phyloP scores from a whole-genome alignment of 2,329 filamentous ascomycete species.

The Helotiales sp. region DNA sequence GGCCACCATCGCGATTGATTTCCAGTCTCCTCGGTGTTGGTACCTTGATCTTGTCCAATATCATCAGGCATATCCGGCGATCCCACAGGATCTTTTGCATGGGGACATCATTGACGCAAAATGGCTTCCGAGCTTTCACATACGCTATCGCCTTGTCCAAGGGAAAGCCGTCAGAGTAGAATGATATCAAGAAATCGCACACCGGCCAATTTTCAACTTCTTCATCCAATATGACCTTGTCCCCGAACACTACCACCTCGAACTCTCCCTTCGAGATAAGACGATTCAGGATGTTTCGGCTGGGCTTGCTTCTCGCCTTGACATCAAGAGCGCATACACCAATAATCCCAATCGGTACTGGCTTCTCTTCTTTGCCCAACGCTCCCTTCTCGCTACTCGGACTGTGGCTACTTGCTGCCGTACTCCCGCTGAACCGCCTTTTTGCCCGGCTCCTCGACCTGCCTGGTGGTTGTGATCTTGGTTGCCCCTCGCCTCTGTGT shows the following conservation, averaged over 20 bases:
- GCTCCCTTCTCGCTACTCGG: constrained; percentile 68
- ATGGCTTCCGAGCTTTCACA: constrained; percentile 87
- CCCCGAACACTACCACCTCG: constrained; percentile 95
- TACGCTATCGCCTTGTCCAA: constrained; percentile 97
- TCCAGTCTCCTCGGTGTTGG: constrained; percentile 87
- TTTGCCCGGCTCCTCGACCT: constrained; percentile 69
- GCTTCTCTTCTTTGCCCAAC: constrained; percentile 54
- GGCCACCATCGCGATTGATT: constrained; percentile 90
- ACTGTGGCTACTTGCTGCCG: constrained; percentile 78
- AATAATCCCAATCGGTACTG: constrained; percentile 67
- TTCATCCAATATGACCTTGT: constrained; percentile 98
- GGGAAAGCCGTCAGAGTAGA: constrained; percentile 97
- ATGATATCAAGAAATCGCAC: constrained; percentile 91
- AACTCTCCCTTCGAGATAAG: constrained; percentile 90
- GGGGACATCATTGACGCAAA: constrained; percentile 94
- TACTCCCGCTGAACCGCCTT: constrained; percentile 78
- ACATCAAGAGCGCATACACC: constrained; percentile 94
- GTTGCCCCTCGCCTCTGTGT: constrained; percentile 31
- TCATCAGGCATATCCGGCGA: constrained; percentile 80
- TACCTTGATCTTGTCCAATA: constrained; percentile 86
- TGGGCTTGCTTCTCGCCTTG: constrained; percentile 95
- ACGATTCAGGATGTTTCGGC: constrained; percentile 91
- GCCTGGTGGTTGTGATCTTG: constrained; percentile 44
- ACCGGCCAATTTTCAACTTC: constrained; percentile 95
- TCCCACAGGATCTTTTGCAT: constrained; percentile 99